These are phyloP conservation scores for Scytalidium sp. DNA, from an alignment of 2,329 filamentous ascomycete genomes.

Conservation along the genomic window DNA sequence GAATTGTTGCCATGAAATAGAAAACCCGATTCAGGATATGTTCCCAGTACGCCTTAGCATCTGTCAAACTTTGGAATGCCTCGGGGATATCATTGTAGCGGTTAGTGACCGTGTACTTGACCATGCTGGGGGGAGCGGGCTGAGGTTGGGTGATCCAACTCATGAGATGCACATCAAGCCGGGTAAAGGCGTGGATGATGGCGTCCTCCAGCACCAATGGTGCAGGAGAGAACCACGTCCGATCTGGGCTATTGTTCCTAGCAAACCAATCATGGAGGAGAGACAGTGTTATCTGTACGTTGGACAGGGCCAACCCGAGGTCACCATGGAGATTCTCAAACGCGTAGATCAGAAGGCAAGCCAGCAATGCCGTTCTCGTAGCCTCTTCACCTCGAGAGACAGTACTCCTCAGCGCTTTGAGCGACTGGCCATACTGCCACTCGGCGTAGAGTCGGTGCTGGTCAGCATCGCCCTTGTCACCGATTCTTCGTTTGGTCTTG, in stretches of 20 bases:
- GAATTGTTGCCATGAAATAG: conserved; percentile 3
- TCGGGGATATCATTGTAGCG: conserved; percentile 3
- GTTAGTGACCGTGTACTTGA: background rate
- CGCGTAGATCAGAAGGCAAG: conserved; percentile 18
- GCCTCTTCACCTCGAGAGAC: conserved; percentile 10
- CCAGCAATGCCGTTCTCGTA: conserved; percentile 16
- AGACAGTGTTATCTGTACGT: conserved; percentile 14
- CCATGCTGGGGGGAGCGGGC: background rate
- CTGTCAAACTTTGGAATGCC: conserved; percentile 1
- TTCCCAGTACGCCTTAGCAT: conserved; percentile 7
- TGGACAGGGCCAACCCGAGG: conserved; percentile 9
- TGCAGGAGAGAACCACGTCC: conserved; percentile 6
- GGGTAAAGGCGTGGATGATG: conserved; percentile 15
- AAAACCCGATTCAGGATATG: conserved; percentile 7
- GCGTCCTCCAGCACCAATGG: conserved; percentile 16
- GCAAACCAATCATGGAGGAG: conserved; percentile 13
- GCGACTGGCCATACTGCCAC: conserved; percentile 14
- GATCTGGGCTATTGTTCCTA: conserved; percentile 8
- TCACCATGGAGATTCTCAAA: conserved; percentile 20
- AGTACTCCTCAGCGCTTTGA: conserved; percentile 11
- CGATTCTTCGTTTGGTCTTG: conserved; percentile 2
- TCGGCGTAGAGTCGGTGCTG: conserved; percentile 15
- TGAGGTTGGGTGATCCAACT: conserved; percentile 8
- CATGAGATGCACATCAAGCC: conserved; percentile 14
- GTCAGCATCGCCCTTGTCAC: background rate